Base-by-base conservation (phyloP, 1,284 basidiomycete species). In the Trichosporon inkin region DNA sequence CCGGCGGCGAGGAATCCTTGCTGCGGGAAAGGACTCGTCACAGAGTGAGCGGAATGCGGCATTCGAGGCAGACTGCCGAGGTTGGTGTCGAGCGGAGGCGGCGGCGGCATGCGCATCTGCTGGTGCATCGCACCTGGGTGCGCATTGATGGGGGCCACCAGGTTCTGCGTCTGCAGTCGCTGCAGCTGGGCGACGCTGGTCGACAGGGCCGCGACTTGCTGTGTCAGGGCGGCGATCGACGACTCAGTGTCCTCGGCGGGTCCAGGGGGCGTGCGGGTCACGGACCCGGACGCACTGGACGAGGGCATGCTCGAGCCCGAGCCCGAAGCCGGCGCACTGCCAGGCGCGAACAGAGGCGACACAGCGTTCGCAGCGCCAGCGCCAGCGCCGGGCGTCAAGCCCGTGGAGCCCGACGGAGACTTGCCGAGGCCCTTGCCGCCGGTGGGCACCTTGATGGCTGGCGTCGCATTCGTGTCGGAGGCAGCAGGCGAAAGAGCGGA, bases 141-240 rank as follows among this genome's bases (percentile, higher is more conserved):
- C 6, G 22, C 44, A 16, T 49, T 49, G 22, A 49, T 49, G 19
- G 58, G 40, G 16, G 55, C 47, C 19, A 14, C 35, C 24, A 55
- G 39, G 39, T 62, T 66, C 61, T 60, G 62, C 11, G 55, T 64
- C 61, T 73, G 71, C 11, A 72, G 63, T 0, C 69, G 64, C 62
- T 73, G 68, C 13, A 92, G 81, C 74, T 92, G 90, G 17, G 90
- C 88, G 52, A 93, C 90, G n/a, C 88, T 90, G 0, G 87, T 86
- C 28, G 89, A 92, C 63, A 93, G 80, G 13, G 87, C 88, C 67
- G 87, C 87, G 57, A 92, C 80, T 55, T 89, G 85, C 70, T 88
- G 88, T 10, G 88, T 87, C 40, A 93, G 87, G 51, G 85, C 84
- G 10, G 84, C 81, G 59, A 92, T 47, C 20, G 53, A 32, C 16